Conservation (phyloP, 805 yeast genomes). For the Debaryomyces castellii region DNA sequence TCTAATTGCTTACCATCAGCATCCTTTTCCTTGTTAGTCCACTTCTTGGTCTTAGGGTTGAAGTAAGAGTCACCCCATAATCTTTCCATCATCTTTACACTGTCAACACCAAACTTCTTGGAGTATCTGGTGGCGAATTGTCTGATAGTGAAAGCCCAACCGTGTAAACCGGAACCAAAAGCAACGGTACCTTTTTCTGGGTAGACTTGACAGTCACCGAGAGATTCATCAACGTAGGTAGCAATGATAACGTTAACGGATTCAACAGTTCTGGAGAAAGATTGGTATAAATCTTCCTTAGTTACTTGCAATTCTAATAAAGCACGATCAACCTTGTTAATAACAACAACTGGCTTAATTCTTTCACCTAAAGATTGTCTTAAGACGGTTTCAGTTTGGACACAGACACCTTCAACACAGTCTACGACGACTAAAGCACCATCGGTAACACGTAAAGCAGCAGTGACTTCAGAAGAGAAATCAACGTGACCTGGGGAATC, state of each 20-base stretch:
- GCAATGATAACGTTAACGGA: constrained; percentile 98
- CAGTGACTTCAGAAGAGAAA: constrained; percentile 99
- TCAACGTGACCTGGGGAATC: constrained; percentile 99
- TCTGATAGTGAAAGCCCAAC: constrained; percentile 99
- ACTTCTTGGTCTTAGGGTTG: constrained; percentile 99
- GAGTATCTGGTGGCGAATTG: constrained; percentile 98
- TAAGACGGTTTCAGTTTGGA: constrained; percentile 98
- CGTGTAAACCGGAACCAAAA: constrained; percentile 99
- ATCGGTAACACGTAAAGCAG: constrained; percentile 99
- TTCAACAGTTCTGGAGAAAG: constrained; percentile 98
- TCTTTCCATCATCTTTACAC: constrained; percentile 96
- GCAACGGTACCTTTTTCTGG: constrained; percentile 99
- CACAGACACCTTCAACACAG: constrained; percentile 99
- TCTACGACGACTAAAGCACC: constrained; percentile 99
- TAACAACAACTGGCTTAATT: constrained; percentile 97
- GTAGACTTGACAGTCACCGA: constrained; percentile 98
- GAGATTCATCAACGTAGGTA: constrained; percentile 83
- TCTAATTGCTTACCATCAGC: constrained; percentile 94
- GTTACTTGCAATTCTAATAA: constrained; percentile 97
- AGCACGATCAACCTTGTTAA: constrained; percentile 99
- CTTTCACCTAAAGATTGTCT: constrained; percentile 99
- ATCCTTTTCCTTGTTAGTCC: constrained; percentile 95
- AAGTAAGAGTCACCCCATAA: constrained; percentile 99
- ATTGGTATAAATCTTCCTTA: constrained; percentile 98
- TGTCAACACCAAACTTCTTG: constrained; percentile 99